These are phyloP conservation scores for Rhododendron mucronatum DNA, from an alignment of 148 eudicot species.

Conservation along the genomic window DNA sequence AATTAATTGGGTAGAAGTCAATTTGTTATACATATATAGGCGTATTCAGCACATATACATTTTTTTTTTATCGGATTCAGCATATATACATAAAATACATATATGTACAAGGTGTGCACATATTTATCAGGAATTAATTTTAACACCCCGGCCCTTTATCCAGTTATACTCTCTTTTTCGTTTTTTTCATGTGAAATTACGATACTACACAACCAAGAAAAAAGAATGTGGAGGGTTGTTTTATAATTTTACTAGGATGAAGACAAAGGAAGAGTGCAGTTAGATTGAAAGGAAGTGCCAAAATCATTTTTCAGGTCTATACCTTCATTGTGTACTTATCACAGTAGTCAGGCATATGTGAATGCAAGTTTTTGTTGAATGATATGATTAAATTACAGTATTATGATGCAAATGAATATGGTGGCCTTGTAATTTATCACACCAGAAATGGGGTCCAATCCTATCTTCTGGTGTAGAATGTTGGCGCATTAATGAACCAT, in stretches of 20 bases:
- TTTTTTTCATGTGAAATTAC: background rate
- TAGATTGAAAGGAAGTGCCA: background rate
- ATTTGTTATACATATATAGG: background rate
- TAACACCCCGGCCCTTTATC: background rate
- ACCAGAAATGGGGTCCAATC: background rate
- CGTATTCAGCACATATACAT: background rate
- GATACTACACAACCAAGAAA: background rate
- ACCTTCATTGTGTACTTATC: background rate
- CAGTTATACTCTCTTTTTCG: background rate
- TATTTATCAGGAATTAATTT: background rate
- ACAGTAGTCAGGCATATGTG: background rate
- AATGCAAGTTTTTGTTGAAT: background rate
- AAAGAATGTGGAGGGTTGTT: background rate
- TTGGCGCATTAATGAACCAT: constrained; percentile 10
- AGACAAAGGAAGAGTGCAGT: background rate
- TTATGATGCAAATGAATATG: background rate
- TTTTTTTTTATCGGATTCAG: too few relatives aligned
- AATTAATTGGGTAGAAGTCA: background rate
- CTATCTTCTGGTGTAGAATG: background rate
- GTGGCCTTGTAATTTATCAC: background rate
- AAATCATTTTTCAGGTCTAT: background rate
- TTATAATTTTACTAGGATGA: background rate
- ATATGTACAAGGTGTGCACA: background rate
- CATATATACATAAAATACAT: background rate
- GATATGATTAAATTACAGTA: background rate